Percentiles rank a stretch among this genome's conserved stretches.
These are phyloP conservation scores for Myxozyma kluyveri DNA, from an alignment of 805 yeast species.

Conservation along the genomic window DNA sequence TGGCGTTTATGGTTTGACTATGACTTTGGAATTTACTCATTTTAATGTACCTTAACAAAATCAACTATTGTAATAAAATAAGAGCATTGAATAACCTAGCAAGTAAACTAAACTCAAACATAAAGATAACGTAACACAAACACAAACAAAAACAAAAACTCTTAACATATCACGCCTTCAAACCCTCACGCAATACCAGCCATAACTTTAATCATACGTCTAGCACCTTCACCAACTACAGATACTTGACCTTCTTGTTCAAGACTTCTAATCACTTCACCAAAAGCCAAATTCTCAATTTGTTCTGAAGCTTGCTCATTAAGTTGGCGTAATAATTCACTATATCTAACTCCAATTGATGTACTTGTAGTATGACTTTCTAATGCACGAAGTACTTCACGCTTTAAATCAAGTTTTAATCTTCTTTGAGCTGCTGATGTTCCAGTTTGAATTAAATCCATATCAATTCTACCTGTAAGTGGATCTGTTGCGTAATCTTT, in stretches of 20 bases:
- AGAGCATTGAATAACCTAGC: no score
- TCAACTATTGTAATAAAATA: no score
- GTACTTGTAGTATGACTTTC: slow-evolving; percentile 34
- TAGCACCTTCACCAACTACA: slow-evolving; percentile 68
- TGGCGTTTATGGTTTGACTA: no score
- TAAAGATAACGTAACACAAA: background rate
- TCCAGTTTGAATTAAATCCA: slow-evolving; percentile 96
- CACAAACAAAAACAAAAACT: background rate
- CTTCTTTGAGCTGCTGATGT: slow-evolving; percentile 83
- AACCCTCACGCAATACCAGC: slow-evolving; percentile 8
- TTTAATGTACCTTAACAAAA: no score
- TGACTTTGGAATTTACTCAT: no score
- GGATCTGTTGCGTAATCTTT: slow-evolving; percentile 99
- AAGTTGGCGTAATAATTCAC: slow-evolving; percentile 56
- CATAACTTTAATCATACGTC: slow-evolving; percentile 55
- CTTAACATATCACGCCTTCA: background rate
- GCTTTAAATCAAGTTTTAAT: slow-evolving; percentile 66
- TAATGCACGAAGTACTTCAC: slow-evolving; percentile 56
- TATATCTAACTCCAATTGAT: slow-evolving; percentile 49
- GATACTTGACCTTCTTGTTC: slow-evolving; percentile 68
- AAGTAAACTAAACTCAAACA: no score
- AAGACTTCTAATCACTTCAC: slow-evolving; percentile 63
- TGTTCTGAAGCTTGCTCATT: slow-evolving; percentile 64
- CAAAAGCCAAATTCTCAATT: slow-evolving; percentile 68
- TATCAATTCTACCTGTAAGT: slow-evolving; percentile 90